Evolutionary conservation across 371 early-diverging fungal genomes (phyloP), one percentile per base, ranked within the genome.

Genomic region (Actinomortierella ambigua): DNA sequence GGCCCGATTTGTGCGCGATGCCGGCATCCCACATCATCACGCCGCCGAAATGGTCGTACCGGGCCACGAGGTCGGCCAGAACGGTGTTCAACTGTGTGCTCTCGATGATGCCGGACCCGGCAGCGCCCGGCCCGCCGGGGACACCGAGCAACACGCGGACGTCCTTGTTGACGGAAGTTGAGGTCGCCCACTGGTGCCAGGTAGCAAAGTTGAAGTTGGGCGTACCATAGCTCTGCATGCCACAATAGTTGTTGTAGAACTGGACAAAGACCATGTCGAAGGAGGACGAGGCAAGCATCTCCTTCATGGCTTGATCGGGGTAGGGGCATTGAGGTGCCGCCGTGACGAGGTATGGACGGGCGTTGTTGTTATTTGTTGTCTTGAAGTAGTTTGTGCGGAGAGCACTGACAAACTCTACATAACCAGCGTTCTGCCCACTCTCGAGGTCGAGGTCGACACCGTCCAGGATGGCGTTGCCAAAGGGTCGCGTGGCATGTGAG

Each of bases 361-460:
- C 53, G 4, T 34, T 34, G 9, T 50, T 50, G 1, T 26, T 11
- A 2, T n/a, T 22, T 2, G 57, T 13, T 41, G 65, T 61, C 34
- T 61, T 61, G n/a, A n/a, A n/a, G 62, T 65, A 83, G 43, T 73
- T 65, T 23, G 58, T 50, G 15, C 84, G 83, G 26, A 88, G 67
- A 24, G 64, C 59, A 26, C 79, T 63, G 22, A 85, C 76, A 44
- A 80, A 79, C 27, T 78, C 78, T 0, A 76, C 58, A 57, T 89
- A 92, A 5, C 87, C 90, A 5, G 66, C 56, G 13, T 75, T 65
- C 17, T 69, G 65, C 18, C 89, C 85, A 53, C 85, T 84, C 52
- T 90, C 91, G 42, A 90, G 85, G 53, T 91, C 92, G 44, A 91
- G 68, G 62, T 90, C 90, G 43, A 90, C 80, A 0, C 90, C 90